Base-by-base conservation (phyloP, 441 rosid species). In the Eruca vesicaria region DNA sequence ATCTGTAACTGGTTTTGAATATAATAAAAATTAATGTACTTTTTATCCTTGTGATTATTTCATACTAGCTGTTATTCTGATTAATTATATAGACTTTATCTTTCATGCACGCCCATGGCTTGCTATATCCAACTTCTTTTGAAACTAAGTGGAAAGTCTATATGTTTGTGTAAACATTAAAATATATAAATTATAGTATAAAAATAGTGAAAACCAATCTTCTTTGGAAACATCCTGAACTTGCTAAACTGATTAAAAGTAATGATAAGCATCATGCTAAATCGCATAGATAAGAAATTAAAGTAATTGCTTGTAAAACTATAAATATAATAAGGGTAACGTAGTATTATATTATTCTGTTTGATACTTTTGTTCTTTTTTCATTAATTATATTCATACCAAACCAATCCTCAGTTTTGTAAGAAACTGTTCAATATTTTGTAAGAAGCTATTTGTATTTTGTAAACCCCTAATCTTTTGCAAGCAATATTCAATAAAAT, bases 201-300 rank as follows among this genome's bases (percentile, higher is more conserved):
- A 32, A 59, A 4, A 66, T n/a, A 20, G n/a, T 75, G 33, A 68
- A 66, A 23, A 68, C 63, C 43, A 68, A 52, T 68, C 72, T 16
- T 67, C 69, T 69, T 38, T 62, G 8, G 74, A 69, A 75, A 63
- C 28, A 55, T 62, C 16, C 21, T 69, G 71, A 36, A 69, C 58
- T 16, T 48, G 19, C 26, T 69, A 65, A 52, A 68, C 58, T 23
- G 12, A 45, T 32, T 32, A 38, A 75, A 64, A 57, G 67, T 70
- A 55, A 76, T 43, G 76, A 70, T 70, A 76, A 57, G 71, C 71
- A 70, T 77, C 76, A 65, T 16, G 52, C 53, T 59, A 48, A 18
- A 45, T 71, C 63, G 4, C 68, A 45, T 28, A 66, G 73, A 78
- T 72, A 50, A 78, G 52, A 36, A 66, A 72, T 38, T 72, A 28